Conservation (phyloP, 305 asterid species). For the Fraxinus dipetala region DNA sequence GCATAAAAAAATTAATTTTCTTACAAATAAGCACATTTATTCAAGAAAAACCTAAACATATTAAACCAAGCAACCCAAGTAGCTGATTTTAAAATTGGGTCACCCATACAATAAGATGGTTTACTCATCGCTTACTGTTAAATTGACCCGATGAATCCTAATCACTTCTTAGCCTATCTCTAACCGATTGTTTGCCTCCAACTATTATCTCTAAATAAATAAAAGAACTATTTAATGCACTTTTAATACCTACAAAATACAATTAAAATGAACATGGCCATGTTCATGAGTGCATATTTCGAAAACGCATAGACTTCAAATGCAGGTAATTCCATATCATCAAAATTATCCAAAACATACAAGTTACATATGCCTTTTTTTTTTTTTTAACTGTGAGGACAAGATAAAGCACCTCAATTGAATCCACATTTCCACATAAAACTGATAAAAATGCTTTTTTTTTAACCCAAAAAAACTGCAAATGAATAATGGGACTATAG, state of each 20-base stretch:
- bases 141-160: background rate
- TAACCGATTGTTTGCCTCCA: conserved; percentile 70
- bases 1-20: background rate
- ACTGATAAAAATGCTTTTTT: background rate
- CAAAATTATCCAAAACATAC: background rate
- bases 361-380: background rate
- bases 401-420: background rate
- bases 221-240: conserved; percentile 34
- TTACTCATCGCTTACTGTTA: no score
- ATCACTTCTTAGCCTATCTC: conserved; percentile 70
- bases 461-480: no score
- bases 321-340: conserved; percentile 10
- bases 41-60: background rate
- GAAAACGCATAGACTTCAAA: background rate
- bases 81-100: conserved; percentile 6
- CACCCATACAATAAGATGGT: background rate
- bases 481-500: no score
- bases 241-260: conserved; percentile 62
- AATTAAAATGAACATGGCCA: background rate
- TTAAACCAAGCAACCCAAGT: background rate
- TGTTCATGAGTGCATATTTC: background rate
- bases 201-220: conserved; percentile 31
- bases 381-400: background rate
- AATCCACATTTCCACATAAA: background rate
- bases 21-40: background rate